Evolutionary conservation across 2,329 filamentous ascomycete genomes (phyloP).

Genomic region (Calonectria hongkongensis): DNA sequence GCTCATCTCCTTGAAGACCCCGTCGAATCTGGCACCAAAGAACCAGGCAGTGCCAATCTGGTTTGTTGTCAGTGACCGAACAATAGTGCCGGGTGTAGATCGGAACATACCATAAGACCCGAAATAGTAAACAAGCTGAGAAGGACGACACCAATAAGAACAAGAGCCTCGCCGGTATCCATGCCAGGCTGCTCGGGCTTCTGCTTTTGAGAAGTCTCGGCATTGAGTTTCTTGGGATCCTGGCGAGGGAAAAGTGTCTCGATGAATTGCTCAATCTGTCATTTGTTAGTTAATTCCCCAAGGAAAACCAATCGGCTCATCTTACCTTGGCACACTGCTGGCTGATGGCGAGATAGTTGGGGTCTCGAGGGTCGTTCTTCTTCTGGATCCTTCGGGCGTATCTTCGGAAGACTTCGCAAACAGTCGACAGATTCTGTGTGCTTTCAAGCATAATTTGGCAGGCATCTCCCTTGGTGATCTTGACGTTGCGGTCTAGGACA

Average conservation of each 20-base stretch:
- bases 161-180: conserved; percentile 76
- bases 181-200: conserved; percentile 66
- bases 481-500: conserved; percentile 91
- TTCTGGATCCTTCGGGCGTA: conserved; percentile 89
- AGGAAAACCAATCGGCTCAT: neutral
- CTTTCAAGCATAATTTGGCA: conserved; percentile 94
- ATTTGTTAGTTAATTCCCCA: conserved; percentile 38
- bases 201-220: conserved; percentile 61
- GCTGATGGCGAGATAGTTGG: conserved; percentile 94
- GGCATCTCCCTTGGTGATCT: conserved; percentile 96
- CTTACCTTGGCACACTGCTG: conserved; percentile 88
- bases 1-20: conserved; percentile 55
- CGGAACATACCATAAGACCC: conserved; percentile 82
- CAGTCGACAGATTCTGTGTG: conserved; percentile 88
- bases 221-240: conserved; percentile 76
- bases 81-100: neutral
- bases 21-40: conserved; percentile 88
- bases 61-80: conserved; percentile 8
- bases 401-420: conserved; percentile 87
- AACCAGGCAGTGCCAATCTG: conserved; percentile 87
- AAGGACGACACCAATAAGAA: conserved; percentile 81
- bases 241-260: conserved; percentile 94
- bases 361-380: conserved; percentile 96
- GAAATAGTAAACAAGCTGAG: conserved; percentile 83
- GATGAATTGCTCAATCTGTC: conserved; percentile 94